A percentile compares a stretch with the other conserved stretches of the same genome.
Conservation (phyloP, 345 rosid species). For the Eucalyptus sp. region DNA sequence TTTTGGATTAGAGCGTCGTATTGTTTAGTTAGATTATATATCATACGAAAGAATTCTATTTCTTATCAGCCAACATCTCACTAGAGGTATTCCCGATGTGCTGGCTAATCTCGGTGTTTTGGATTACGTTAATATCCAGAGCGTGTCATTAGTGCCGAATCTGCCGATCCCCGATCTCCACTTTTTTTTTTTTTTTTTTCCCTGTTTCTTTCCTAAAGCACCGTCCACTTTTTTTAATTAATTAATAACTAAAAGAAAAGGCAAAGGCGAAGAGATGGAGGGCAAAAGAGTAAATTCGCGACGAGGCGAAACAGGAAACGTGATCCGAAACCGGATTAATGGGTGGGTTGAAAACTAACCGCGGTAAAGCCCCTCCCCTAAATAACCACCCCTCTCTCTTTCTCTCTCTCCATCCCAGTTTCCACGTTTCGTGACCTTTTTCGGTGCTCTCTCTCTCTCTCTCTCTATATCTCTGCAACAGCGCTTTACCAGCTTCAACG, state of each 20-base stretch:
- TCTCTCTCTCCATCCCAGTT: background rate
- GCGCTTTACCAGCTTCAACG: background rate
- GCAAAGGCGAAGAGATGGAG: rapidly evolving
- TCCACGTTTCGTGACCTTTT: background rate
- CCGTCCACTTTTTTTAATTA: background rate
- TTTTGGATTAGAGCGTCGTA: rapidly evolving
- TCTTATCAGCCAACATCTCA: rapidly evolving
- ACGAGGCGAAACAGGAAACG: background rate
- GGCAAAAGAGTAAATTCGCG: background rate
- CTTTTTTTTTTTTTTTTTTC: background rate
- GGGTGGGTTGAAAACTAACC: slow-evolving; percentile 13
- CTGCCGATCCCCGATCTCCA: background rate
- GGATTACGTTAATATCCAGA: background rate
- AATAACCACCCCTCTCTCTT: background rate
- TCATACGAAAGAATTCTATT: too few relatives aligned
- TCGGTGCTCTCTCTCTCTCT: background rate
- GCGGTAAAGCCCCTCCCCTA: background rate
- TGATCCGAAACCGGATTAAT: background rate
- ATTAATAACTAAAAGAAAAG: background rate
- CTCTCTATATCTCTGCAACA: background rate
- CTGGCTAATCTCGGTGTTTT: background rate
- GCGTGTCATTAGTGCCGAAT: background rate
- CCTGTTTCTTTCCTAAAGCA: background rate
- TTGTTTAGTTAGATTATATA: too few relatives aligned
- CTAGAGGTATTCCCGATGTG: too few relatives aligned